phyloP scores from a whole-genome alignment of 2,329 filamentous ascomycete genomes.

The Ophiostoma sp. region DNA sequence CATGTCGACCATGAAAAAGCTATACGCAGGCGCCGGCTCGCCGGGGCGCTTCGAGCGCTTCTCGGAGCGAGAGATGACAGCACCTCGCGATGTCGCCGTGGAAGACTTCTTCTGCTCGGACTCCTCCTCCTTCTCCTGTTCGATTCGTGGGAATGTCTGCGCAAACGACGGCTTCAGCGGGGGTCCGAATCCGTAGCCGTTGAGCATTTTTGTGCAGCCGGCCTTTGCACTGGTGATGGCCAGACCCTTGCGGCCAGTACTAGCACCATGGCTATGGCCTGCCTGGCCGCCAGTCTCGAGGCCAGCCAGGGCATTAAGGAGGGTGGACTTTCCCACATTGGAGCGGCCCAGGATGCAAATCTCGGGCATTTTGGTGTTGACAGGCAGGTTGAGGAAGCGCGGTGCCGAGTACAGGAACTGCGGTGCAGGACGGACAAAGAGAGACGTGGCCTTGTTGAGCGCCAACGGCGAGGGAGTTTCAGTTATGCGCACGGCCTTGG shows the following conservation, averaged over 20 bases:
- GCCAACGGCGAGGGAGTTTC: conserved; percentile 23
- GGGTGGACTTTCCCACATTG: conserved; percentile 84
- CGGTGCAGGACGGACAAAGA: conserved; percentile 30
- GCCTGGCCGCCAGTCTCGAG: conserved; percentile 29
- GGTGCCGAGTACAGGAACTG: conserved; percentile 48
- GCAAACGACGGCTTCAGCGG: conserved; percentile 28
- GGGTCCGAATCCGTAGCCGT: conserved; percentile 51
- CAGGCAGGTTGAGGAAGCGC: conserved; percentile 44
- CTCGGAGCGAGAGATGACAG: conserved; percentile 25
- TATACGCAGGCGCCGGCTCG: conserved; percentile 42
- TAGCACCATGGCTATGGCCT: conserved; percentile 31
- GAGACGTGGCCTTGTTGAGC: conserved; percentile 28
- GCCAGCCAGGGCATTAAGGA: conserved; percentile 75
- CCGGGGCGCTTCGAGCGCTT: conserved; percentile 24
- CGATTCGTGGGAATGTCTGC: conserved; percentile 27
- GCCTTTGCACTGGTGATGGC: conserved; percentile 48
- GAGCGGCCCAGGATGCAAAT: conserved; percentile 80
- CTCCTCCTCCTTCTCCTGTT: conserved; percentile 18
- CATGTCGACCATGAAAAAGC: conserved; percentile 41
- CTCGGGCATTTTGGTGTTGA: conserved; percentile 51
- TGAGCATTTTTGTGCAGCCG: conserved; percentile 52
- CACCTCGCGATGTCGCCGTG: not conserved
- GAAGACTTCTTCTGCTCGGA: not conserved
- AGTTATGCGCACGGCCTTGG: conserved; percentile 19
- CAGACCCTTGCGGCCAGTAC: conserved; percentile 42